Evolutionary conservation across 192 early-diverging fungal species (phyloP).

Genomic region (Umbelopsis sp.): DNA sequence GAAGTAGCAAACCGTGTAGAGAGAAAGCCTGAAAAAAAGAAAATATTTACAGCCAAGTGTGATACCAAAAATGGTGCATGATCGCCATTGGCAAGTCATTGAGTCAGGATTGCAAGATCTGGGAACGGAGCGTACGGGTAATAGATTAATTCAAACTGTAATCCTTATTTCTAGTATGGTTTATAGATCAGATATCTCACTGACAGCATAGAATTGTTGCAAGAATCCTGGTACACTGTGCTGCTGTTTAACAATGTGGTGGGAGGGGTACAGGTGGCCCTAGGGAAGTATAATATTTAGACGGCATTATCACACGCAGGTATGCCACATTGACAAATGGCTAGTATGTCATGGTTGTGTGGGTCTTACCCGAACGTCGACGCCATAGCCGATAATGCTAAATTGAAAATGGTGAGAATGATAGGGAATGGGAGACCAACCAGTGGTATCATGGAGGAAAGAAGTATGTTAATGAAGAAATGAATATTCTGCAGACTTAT

Average conservation of each 20-base stretch:
- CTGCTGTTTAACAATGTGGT: neutral
- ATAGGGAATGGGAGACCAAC: neutral
- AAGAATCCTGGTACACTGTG: neutral
- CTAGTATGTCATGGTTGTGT: neutral
- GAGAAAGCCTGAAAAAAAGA: neutral
- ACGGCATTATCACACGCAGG: too few relatives aligned
- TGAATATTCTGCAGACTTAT: neutral
- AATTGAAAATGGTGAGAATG: neutral
- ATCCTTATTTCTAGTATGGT: neutral
- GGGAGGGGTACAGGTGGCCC: neutral
- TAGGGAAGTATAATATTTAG: neutral
- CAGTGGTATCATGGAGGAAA: neutral
- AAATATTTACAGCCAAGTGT: constrained; percentile 14
- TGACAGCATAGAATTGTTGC: neutral
- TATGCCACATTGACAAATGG: too few relatives aligned
- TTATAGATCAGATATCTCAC: neutral
- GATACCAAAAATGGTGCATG: constrained; percentile 14
- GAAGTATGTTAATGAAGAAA: neutral
- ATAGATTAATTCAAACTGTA: neutral
- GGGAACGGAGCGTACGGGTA: too few relatives aligned
- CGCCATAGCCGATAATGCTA: neutral
- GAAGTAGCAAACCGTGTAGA: too few relatives aligned
- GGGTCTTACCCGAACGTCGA: neutral
- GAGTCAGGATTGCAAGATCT: neutral
- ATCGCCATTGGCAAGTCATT: constrained; percentile 13